These are phyloP conservation scores for Paracoccidioides lutzii DNA, from an alignment of 2,329 filamentous ascomycete species.

Conservation along the genomic window DNA sequence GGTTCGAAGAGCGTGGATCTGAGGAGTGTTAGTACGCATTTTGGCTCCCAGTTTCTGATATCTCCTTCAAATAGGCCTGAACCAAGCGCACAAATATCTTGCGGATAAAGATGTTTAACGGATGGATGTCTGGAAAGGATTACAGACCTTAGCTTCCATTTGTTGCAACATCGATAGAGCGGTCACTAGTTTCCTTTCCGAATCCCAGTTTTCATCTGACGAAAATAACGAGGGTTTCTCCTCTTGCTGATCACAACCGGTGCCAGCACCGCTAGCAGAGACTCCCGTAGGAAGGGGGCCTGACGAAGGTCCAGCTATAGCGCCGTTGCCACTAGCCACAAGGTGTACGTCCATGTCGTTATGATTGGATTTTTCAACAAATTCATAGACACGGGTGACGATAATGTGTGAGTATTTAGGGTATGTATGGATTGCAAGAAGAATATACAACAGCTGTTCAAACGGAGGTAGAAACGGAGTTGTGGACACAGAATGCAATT, in stretches of 20 bases:
- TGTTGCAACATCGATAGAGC: conserved; percentile 30
- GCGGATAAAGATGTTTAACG: neutral
- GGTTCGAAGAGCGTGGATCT: conserved; percentile 33
- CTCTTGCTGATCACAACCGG: neutral
- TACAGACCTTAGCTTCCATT: conserved; percentile 20
- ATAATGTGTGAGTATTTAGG: neutral
- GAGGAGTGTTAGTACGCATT: neutral
- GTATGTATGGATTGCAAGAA: neutral
- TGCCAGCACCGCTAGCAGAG: neutral
- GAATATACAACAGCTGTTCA: too few species aligned
- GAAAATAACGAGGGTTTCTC: neutral
- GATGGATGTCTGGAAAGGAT: neutral
- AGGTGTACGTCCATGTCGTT: neutral
- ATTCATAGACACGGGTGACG: neutral
- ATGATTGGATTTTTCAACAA: neutral
- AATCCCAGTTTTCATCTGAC: conserved; percentile 15
- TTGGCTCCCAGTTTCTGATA: conserved; percentile 6
- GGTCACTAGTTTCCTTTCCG: conserved; percentile 27
- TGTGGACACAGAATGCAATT: conserved; percentile 39
- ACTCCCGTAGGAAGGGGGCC: neutral
- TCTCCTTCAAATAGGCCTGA: neutral
- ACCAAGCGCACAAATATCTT: neutral
- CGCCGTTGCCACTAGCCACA: neutral
- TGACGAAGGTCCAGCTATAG: neutral
- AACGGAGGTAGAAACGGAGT: too few species aligned